These are phyloP conservation scores for Trametes hirsuta DNA, from an alignment of 1,284 basidiomycete species.

Conservation along the genomic window DNA sequence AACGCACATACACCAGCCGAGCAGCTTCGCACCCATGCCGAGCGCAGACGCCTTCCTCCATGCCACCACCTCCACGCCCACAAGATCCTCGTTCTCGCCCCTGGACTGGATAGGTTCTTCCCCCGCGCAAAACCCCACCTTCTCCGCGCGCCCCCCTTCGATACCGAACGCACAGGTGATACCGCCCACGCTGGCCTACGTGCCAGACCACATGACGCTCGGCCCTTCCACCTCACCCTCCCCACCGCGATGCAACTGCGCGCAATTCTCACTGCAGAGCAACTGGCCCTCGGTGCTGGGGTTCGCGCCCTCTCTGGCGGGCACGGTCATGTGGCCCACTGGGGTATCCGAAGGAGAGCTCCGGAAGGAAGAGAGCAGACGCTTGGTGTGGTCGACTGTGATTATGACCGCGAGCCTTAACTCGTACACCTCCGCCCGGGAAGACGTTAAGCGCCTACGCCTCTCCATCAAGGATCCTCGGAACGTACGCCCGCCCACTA, in stretches of 20 bases:
- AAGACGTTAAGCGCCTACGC: constrained; percentile 35
- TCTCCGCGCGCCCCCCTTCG: not conserved
- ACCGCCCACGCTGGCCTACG: not conserved
- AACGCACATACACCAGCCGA: not conserved
- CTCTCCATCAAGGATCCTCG: constrained; percentile 66
- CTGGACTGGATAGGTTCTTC: not conserved
- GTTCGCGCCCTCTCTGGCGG: constrained; percentile 63
- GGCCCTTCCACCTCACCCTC: not conserved
- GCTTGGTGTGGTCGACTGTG: constrained; percentile 72
- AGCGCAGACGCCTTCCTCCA: not conserved
- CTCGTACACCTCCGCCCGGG: constrained; percentile 57
- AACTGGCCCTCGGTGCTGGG: constrained; percentile 52
- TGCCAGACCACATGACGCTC: constrained; percentile 1
- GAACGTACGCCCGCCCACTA: constrained; percentile 48
- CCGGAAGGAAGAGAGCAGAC: constrained; percentile 69
- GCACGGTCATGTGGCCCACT: constrained; percentile 64
- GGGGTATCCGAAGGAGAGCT: constrained; percentile 65
- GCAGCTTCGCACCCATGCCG: not conserved
- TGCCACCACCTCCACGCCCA: not conserved
- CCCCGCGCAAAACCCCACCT: not conserved
- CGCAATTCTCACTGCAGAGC: constrained; percentile 52
- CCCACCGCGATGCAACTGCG: constrained; percentile 50
- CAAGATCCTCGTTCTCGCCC: not conserved
- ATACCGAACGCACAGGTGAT: not conserved
- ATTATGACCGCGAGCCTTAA: constrained; percentile 64